Evolutionary conservation across 1,139 yeast species (phyloP).

Genomic region (Geotrichum carabidarum): DNA sequence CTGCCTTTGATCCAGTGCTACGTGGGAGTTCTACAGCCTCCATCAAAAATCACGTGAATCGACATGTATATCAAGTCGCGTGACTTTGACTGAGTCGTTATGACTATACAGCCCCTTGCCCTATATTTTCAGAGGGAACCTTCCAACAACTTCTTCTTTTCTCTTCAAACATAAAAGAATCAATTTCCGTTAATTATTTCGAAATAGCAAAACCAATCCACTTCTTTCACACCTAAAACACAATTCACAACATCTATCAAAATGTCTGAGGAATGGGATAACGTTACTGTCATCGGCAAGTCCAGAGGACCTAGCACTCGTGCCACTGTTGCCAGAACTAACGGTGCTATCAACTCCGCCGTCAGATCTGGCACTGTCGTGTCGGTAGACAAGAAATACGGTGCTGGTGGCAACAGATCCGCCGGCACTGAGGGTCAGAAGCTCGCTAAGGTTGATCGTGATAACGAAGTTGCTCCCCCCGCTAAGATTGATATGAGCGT

Average conservation of each 20-base stretch:
- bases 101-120: conserved; percentile 1
- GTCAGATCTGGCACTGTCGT: conserved; percentile 85
- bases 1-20: neutral
- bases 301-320: conserved; percentile 88
- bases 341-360: conserved; percentile 82
- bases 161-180: neutral
- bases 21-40: neutral
- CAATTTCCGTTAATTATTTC: neutral
- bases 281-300: conserved; percentile 80
- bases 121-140: neutral
- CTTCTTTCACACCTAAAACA: neutral
- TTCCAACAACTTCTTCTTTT: neutral
- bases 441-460: conserved; percentile 85
- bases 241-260: conserved; percentile 1
- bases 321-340: conserved; percentile 73
- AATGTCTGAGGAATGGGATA: conserved; percentile 60
- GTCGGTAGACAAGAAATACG: conserved; percentile 89
- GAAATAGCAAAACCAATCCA: neutral
- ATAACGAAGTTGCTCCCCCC: conserved; percentile 89
- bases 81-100: neutral
- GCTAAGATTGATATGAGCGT: conserved; percentile 78
- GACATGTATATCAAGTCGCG: neutral
- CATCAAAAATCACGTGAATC: neutral
- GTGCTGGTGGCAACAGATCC: conserved; percentile 56
- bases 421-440: conserved; percentile 90